Conservation (phyloP, 805 yeast genomes). For the Teunomyces cretensis region DNA sequence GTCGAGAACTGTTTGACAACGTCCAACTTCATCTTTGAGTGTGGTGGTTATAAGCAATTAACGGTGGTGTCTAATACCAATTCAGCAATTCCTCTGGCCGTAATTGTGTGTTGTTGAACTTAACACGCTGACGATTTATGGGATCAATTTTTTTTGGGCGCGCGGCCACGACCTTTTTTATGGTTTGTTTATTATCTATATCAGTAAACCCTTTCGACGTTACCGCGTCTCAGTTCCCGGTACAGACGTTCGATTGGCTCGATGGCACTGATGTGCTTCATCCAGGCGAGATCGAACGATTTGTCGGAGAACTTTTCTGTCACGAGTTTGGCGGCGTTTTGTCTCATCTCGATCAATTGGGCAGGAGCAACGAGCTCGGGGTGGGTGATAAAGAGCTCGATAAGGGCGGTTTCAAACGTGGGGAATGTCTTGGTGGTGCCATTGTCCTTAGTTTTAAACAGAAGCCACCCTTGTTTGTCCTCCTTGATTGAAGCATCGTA, state of each 20-base stretch:
- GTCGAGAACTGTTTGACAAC: conserved; percentile 77
- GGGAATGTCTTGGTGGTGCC: conserved; percentile 31
- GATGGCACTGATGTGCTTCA: conserved; percentile 16
- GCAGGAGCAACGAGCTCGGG: conserved; percentile 22
- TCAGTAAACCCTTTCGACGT: conserved; percentile 29
- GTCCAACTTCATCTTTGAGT: conserved; percentile 38
- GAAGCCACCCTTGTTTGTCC: conserved; percentile 4
- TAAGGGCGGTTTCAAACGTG: conserved; percentile 50
- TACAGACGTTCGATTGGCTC: conserved; percentile 22
- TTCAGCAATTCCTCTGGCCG: background rate
- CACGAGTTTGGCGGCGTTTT: conserved; percentile 46
- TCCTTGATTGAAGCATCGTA: conserved; percentile 21
- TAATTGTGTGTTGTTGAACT: conserved; percentile 8
- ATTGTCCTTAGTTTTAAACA: background rate
- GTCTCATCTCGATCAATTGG: conserved; percentile 42
- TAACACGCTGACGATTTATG: conserved; percentile 15
- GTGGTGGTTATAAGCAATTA: conserved; percentile 1
- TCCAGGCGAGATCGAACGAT: conserved; percentile 58
- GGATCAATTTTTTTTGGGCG: conserved; percentile 4
- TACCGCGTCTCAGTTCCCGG: conserved; percentile 25
- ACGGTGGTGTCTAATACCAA: conserved; percentile 3
- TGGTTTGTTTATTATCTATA: background rate
- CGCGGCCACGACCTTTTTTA: conserved; percentile 8
- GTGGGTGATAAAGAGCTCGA: conserved; percentile 38
- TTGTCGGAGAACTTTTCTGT: conserved; percentile 60